These are phyloP conservation scores for Phlyctochytrium bullatum DNA, from an alignment of 192 early-diverging fungal species.

Conservation along the genomic window DNA sequence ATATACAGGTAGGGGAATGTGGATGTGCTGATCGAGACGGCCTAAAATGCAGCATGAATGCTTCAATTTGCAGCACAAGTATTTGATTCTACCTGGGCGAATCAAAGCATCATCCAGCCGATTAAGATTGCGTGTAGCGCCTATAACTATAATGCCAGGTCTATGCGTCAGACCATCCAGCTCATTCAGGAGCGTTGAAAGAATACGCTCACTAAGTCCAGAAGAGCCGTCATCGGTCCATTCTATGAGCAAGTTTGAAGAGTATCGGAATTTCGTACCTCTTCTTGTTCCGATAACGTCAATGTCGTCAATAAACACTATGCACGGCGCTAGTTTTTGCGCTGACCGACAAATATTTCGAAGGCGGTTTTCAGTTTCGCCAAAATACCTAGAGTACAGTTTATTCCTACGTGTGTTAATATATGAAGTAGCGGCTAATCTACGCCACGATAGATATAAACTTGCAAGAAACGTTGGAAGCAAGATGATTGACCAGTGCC, in stretches of 20 bases:
- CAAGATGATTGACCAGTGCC: constrained; percentile 73
- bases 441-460: constrained; percentile 83
- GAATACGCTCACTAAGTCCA: constrained; percentile 82
- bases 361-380: constrained; percentile 82
- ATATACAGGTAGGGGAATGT: constrained; percentile 49
- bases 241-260: constrained; percentile 14
- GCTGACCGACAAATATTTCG: constrained; percentile 84
- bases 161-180: constrained; percentile 92
- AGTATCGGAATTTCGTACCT: constrained; percentile 38
- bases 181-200: constrained; percentile 88
- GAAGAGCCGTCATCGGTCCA: constrained; percentile 53
- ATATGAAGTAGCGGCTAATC: not conserved
- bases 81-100: constrained; percentile 57
- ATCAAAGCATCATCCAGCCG: constrained; percentile 84
- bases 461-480: constrained; percentile 73
- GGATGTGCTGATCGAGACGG: constrained; percentile 80
- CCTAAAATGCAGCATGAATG: constrained; percentile 21
- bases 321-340: constrained; percentile 77
- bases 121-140: constrained; percentile 74
- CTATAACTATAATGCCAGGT: constrained; percentile 78
- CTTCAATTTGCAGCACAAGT: not conserved
- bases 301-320: constrained; percentile 94
- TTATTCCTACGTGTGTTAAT: constrained; percentile 52
- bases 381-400: constrained; percentile 94
- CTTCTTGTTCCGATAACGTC: constrained; percentile 87